Evolutionary conservation across 2,329 filamentous ascomycete genomes (phyloP).

Genomic region (Neocatenulostroma microsporum): DNA sequence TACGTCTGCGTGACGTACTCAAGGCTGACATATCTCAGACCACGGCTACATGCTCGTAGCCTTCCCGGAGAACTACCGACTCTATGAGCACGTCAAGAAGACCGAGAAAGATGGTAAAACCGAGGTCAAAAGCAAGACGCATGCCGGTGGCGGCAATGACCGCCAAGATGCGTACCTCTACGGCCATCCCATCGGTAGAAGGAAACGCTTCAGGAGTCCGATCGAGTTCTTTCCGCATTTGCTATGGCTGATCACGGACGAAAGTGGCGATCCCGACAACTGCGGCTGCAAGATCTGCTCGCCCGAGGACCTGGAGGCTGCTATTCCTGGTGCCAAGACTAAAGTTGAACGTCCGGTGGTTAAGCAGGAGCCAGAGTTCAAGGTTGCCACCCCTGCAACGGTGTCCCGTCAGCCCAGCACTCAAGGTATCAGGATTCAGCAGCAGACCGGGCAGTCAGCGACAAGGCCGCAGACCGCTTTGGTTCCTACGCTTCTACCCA

Average conservation of each 20-base stretch:
- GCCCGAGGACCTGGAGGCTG: conserved; percentile 43
- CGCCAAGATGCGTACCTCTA: conserved; percentile 55
- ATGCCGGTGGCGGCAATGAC: conserved; percentile 45
- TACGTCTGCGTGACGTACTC: not conserved
- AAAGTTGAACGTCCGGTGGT: conserved; percentile 17
- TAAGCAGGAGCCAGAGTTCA: conserved; percentile 12
- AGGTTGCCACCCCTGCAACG: too few species aligned
- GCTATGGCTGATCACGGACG: conserved; percentile 49
- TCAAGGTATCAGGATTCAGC: too few species aligned
- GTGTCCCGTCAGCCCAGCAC: conserved; percentile 17
- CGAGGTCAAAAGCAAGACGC: conserved; percentile 42
- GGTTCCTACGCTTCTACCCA: conserved; percentile 33
- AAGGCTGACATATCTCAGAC: conserved; percentile 20
- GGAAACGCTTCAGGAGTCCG: conserved; percentile 52
- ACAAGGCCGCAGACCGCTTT: conserved; percentile 12
- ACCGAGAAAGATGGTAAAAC: conserved; percentile 37
- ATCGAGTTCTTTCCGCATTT: conserved; percentile 55
- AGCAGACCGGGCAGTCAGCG: too few species aligned
- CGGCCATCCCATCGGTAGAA: conserved; percentile 50
- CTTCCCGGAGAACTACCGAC: conserved; percentile 49
- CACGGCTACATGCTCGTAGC: conserved; percentile 45
- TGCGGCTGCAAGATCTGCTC: conserved; percentile 52
- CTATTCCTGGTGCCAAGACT: conserved; percentile 24
- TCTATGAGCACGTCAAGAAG: conserved; percentile 52
- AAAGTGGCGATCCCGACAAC: conserved; percentile 46